Percentiles rank a stretch among this genome's conserved stretches.
phyloP scores from a whole-genome alignment of 306 rosid species.

The Bauhinia variegata region DNA sequence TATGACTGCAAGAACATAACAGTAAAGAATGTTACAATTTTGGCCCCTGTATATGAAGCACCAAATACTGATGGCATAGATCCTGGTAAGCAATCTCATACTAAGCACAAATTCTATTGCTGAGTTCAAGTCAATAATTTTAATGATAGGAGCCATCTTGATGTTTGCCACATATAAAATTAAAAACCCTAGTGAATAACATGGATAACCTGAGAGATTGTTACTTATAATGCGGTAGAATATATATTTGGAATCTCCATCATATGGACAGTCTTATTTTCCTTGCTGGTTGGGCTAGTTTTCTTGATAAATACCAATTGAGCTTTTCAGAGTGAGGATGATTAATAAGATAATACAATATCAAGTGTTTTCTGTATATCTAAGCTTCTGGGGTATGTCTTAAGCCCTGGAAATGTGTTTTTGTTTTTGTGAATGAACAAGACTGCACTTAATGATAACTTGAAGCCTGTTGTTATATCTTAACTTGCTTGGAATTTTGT shows the following conservation, averaged over 20 bases:
- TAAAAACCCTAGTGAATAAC: constrained; percentile 21
- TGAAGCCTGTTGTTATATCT: constrained; percentile 10
- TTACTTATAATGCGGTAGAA: constrained; percentile 2
- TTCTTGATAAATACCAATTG: neutral
- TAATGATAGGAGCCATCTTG: constrained; percentile 10
- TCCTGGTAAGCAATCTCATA: constrained; percentile 72
- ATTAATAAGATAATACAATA: constrained; percentile 19
- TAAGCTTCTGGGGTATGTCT: constrained; percentile 13
- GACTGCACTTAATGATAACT: constrained; percentile 11
- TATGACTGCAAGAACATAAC: constrained; percentile 97
- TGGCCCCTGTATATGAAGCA: constrained; percentile 85
- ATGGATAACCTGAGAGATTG: neutral
- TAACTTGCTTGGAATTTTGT: constrained; percentile 16
- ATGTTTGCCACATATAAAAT: neutral
- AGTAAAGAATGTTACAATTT: constrained; percentile 72
- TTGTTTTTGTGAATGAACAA: constrained; percentile 18
- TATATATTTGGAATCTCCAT: constrained; percentile 8
- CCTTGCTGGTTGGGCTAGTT: constrained; percentile 5
- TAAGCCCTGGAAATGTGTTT: constrained; percentile 11
- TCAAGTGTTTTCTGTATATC: neutral
- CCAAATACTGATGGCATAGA: constrained; percentile 99
- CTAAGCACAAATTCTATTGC: constrained; percentile 11
- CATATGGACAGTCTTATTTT: constrained; percentile 20
- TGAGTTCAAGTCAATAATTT: constrained; percentile 1
- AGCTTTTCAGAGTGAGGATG: constrained; percentile 12